Evolutionary conservation across 2,329 filamentous ascomycete species (phyloP), one percentile per base, ranked within the genome.

Genomic region (Arthroderma uncinatum): DNA sequence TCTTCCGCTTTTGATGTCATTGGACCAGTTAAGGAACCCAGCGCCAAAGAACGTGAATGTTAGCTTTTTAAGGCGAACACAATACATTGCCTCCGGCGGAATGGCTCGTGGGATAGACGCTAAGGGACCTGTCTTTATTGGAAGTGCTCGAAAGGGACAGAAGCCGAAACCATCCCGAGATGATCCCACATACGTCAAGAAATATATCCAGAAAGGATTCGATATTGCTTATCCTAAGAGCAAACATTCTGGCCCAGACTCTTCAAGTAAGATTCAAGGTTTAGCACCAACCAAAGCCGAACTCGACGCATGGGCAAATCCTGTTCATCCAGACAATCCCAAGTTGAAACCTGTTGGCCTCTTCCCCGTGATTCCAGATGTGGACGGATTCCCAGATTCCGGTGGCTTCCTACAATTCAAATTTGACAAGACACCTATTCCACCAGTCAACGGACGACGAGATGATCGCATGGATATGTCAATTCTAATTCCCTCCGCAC

Each of bases 21-120:
- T 95, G 36, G 83, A 89, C 36, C 84, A 89, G 53, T 81, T 98
- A 21, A 90, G 89, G 64, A 95, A 95, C 72, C 85, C 86, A 47
- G 87, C 88, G 64, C 81, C 83, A 42, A 82, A 82, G 60, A 86
- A 89, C 61, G 79, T 85, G 16, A 85, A 86, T 61, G 89, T 95
- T 56, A 95, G 89, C 61, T 98, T 98, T 80, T 81, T 98, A 64
- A 89, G 93, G 58, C 84, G 92, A 66, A 97, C 93, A 57, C 93
- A 98, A 72, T 97, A 97, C 74, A 96, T 95, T 67, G 73, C 74
- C 25, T 68, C 73, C 6, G 68, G 68, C 47, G 61, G 62, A 55
- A 57, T 59, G 33, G 65, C 68, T 44, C 66, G 66, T 34, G 67
- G 66, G 4, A 65, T 68, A 1, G 70, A 72, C 36, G 67, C 68